These are phyloP conservation scores for Metschnikowia similis DNA, from an alignment of 805 yeast species.

Conservation along the genomic window DNA sequence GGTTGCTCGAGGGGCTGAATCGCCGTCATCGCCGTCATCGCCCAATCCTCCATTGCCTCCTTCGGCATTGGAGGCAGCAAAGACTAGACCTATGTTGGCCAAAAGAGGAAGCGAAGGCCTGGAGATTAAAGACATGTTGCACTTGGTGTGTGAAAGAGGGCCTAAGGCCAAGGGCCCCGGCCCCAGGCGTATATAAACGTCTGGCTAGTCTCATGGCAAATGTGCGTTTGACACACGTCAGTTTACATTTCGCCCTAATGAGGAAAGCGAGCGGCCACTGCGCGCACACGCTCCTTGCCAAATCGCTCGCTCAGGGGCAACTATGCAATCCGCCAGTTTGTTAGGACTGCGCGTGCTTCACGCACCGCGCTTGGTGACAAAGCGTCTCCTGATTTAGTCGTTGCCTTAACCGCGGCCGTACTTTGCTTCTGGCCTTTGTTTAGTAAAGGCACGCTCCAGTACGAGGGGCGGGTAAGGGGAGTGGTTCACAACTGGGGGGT, in stretches of 20 bases:
- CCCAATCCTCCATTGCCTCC: conserved; percentile 14
- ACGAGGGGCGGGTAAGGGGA: too few species aligned
- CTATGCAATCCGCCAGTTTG: neutral
- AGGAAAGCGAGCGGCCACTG: neutral
- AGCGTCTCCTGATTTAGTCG: too few species aligned
- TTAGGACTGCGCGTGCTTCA: too few species aligned
- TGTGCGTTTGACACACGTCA: neutral
- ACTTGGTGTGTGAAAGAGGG: neutral
- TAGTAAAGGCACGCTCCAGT: too few species aligned
- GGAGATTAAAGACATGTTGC: conserved; percentile 11
- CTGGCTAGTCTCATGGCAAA: neutral
- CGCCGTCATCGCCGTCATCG: neutral
- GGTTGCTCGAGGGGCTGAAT: neutral
- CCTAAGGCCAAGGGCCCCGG: neutral
- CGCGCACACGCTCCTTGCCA: neutral
- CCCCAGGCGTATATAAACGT: neutral
- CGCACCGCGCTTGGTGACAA: too few species aligned
- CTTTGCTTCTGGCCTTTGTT: too few species aligned
- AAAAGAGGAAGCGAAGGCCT: conserved; percentile 8
- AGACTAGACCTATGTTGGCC: conserved; percentile 11
- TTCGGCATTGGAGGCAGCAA: conserved; percentile 8
- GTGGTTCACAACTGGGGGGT: too few species aligned
- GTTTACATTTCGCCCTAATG: neutral
- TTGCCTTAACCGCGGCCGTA: too few species aligned
- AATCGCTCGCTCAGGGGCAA: neutral